Base-by-base conservation (phyloP, 2,329 filamentous ascomycete species). In the Trichoderma breve region DNA sequence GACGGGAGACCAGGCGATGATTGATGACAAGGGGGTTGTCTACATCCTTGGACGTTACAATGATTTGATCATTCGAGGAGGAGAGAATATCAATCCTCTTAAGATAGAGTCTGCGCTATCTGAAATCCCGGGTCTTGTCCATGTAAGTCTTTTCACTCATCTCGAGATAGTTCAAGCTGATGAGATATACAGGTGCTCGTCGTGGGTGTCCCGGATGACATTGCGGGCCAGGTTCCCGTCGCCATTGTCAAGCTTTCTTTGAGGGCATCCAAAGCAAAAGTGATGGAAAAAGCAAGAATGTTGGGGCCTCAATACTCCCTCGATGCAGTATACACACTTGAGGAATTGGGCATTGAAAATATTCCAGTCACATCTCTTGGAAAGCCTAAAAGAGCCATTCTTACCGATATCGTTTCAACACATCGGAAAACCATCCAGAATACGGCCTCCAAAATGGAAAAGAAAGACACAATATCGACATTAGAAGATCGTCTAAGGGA, bases 151-250 rank as follows among this genome's bases (percentile, higher is more conserved):
- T 24, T 28, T 21, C 4, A 8, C 15, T 14, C 12, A 18, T 18
- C 2, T 34, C 18, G 21, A 63, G 26, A 9, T n/a, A 12, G 1
- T 1, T 7, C 3, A 32, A 24, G 60, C 32, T 74, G 75, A 72
- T 14, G 3, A 8, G 1, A 18, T 78, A 1, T 71, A 82, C 7
- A 68, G 75, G 80, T 76, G 1, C 81, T 84, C 70, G 82, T 86
- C 2, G 79, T 86, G 14, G 84, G 83, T 9, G 76, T 83, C 1
- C 78, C 80, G 3, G 84, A 86, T 73, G 79, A 82, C 14, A 75
- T 84, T 69, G 84, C 85, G 30, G 84, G 85, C 4, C 84, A 87
- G 73, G 80, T 87, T 3, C 83, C 84, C 0, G 81, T 86, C 15
- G 85, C 85, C 3, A 76, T 86, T 14, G 81, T 85, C 30, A 76